Evolutionary conservation across 2,329 filamentous ascomycete species (phyloP), one percentile per base, ranked within the genome.

Genomic region (Byssothecium circinans): DNA sequence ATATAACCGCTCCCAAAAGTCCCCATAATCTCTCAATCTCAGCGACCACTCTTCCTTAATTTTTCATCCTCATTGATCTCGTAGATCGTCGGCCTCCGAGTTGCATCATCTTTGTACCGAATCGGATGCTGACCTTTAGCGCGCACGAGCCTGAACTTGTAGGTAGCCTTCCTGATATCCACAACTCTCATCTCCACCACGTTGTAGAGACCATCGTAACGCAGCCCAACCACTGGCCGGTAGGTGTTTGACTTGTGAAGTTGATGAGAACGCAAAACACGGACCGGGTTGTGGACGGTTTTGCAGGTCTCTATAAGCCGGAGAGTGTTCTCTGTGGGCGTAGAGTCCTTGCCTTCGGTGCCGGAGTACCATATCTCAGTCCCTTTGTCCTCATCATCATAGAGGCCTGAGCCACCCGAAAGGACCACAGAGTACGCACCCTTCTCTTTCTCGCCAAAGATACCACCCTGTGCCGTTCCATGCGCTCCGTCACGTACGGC

Each of bases 341-440:
- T 58, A 46, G 20, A 53, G 17, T 68, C 40, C n/a, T 56, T 68
- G 8, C 61, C 62, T 34, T 73, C 71, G 0, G 81, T 83, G 8
- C 81, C 80, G 45, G 74, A 78, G 62, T 84, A 82, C 35, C 71
- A 64, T 5, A 84, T 72, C 0, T 56, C 56, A 15, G 81, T 66
- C 1, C 80, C 79, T 12, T 74, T 40, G 57, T 84, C 81, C 6
- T 65, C 59, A 50, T 84, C 78, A 0, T 71, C 63, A 55, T 82
- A 81, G 7, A 58, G 61, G 2, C 68, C 68, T 0, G 70, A 62
- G 1, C 72, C 71, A 0, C 73, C 69, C 0, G 78, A 77, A 7
- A 85, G 66, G 0, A 86, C 75, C 29, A 85, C 75, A 0, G 78
- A 82, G 39, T 73, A 80, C 0, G 81, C 79, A 0, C 82, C 82